Percentiles rank a stretch among this genome's conserved stretches.
phyloP scores from a whole-genome alignment of 2,329 filamentous ascomycete species.

The Colletotrichum gloeosporioides region DNA sequence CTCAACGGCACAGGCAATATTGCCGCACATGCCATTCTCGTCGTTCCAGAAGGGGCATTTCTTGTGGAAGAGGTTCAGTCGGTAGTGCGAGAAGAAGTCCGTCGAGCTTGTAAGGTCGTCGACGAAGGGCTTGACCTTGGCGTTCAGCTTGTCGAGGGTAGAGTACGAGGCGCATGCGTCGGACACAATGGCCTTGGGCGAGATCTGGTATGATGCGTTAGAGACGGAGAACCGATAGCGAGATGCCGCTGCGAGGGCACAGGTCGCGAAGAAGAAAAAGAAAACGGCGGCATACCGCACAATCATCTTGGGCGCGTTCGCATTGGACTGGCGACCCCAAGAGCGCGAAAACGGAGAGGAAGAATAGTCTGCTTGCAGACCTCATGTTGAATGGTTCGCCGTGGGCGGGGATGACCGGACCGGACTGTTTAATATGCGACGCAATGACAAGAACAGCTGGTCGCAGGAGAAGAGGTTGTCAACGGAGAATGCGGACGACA shows the following conservation, averaged over 20 bases:
- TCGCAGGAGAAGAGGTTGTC: not conserved
- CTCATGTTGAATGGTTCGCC: slow-evolving; percentile 46
- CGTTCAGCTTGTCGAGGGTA: slow-evolving; percentile 85
- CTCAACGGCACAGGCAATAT: slow-evolving; percentile 94
- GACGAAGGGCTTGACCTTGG: slow-evolving; percentile 75
- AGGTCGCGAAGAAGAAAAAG: slow-evolving; percentile 19
- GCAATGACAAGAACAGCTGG: not conserved
- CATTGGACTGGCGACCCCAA: slow-evolving; percentile 56
- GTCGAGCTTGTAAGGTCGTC: slow-evolving; percentile 83
- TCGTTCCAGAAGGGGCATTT: slow-evolving; percentile 97
- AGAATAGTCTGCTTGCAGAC: slow-evolving; percentile 59
- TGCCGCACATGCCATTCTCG: slow-evolving; percentile 91
- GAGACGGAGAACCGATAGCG: slow-evolving; percentile 32
- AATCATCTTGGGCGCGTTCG: slow-evolving; percentile 50
- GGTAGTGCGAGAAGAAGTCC: slow-evolving; percentile 98
- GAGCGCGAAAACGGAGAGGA: slow-evolving; percentile 60
- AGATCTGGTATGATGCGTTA: slow-evolving; percentile 69
- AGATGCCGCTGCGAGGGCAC: slow-evolving; percentile 21
- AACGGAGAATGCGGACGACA: not conserved
- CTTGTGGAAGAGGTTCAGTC: slow-evolving; percentile 92
- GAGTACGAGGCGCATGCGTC: slow-evolving; percentile 95
- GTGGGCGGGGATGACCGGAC: not conserved
- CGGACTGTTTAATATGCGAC: not conserved
- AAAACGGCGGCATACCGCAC: slow-evolving; percentile 52
- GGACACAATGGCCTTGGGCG: slow-evolving; percentile 85